phyloP scores from a whole-genome alignment of 1,284 basidiomycete species.

The Ceratorhiza oryzae-sativae region DNA sequence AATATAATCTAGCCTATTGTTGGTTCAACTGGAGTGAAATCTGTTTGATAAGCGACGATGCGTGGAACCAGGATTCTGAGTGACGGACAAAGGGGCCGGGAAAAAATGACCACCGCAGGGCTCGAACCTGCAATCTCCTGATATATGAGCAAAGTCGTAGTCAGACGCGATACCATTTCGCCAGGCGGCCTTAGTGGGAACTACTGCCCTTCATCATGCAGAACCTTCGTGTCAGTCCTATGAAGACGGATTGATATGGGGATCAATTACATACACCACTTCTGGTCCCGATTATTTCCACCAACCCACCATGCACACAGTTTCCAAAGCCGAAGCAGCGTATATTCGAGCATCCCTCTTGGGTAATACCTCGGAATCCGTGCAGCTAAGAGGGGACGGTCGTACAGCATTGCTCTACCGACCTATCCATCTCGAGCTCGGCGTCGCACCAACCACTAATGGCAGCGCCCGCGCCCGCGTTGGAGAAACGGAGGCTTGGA shows the following conservation, averaged over 20 bases:
- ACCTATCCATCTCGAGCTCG: slow-evolving; percentile 72
- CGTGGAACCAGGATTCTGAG: background rate
- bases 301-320: background rate
- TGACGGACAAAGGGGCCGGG: background rate
- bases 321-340: slow-evolving; percentile 75
- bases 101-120: slow-evolving; percentile 74
- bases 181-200: background rate
- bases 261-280: no score
- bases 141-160: slow-evolving; percentile 49
- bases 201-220: no score
- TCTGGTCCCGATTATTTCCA: background rate
- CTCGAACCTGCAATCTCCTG: slow-evolving; percentile 90
- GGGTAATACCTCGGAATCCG: slow-evolving; percentile 54
- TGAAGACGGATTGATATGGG: no score
- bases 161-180: slow-evolving; percentile 40
- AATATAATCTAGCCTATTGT: background rate
- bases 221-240: no score
- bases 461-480: slow-evolving; percentile 76
- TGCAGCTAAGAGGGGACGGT: slow-evolving; percentile 68
- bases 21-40: no score
- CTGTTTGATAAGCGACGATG: background rate
- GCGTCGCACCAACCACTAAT: slow-evolving; percentile 75
- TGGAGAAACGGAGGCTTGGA: slow-evolving; percentile 72
- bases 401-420: slow-evolving; percentile 69
- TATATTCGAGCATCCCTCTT: slow-evolving; percentile 70